Evolutionary conservation across 2,329 filamentous ascomycete genomes (phyloP).

Genomic region (Rasamsonia emersonii): DNA sequence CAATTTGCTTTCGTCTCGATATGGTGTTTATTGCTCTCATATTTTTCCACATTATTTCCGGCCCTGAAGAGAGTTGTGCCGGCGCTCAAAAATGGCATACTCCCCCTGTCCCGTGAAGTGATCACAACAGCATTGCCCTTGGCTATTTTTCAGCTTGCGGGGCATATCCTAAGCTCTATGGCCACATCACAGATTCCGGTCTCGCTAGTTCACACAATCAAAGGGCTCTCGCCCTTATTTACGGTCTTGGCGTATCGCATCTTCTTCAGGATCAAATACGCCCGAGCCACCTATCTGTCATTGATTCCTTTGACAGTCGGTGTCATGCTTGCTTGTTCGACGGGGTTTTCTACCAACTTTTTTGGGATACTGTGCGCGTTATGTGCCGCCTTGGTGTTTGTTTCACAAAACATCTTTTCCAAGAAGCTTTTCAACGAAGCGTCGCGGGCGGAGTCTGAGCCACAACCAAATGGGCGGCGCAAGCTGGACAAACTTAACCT

Average conservation of each 20-base stretch:
- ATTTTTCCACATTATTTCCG: slow-evolving; percentile 65
- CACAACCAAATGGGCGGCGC: slow-evolving; percentile 50
- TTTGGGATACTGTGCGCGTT: slow-evolving; percentile 86
- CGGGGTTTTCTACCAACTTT: slow-evolving; percentile 80
- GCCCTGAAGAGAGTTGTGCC: slow-evolving; percentile 62
- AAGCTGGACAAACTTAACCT: slow-evolving; percentile 97
- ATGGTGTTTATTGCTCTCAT: slow-evolving; percentile 74
- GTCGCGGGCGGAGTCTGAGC: slow-evolving; percentile 70
- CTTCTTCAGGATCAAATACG: slow-evolving; percentile 82
- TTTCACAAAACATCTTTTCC: slow-evolving; percentile 97
- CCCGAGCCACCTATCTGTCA: slow-evolving; percentile 75
- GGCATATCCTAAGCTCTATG: slow-evolving; percentile 87
- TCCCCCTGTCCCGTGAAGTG: slow-evolving; percentile 69
- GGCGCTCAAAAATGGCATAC: slow-evolving; percentile 74
- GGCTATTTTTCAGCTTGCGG: slow-evolving; percentile 84
- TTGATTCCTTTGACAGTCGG: slow-evolving; percentile 84
- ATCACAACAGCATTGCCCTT: slow-evolving; percentile 83
- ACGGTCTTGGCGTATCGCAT: slow-evolving; percentile 89
- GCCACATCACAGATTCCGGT: slow-evolving; percentile 93
- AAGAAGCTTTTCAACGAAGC: slow-evolving; percentile 97
- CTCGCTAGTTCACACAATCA: slow-evolving; percentile 95
- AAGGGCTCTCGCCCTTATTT: slow-evolving; percentile 90
- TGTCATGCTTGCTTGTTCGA: slow-evolving; percentile 94
- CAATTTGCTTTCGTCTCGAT: slow-evolving; percentile 90
- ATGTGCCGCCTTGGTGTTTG: slow-evolving; percentile 84